Base-by-base conservation (phyloP, 148 eudicot genomes). In the Camellia japonica region DNA sequence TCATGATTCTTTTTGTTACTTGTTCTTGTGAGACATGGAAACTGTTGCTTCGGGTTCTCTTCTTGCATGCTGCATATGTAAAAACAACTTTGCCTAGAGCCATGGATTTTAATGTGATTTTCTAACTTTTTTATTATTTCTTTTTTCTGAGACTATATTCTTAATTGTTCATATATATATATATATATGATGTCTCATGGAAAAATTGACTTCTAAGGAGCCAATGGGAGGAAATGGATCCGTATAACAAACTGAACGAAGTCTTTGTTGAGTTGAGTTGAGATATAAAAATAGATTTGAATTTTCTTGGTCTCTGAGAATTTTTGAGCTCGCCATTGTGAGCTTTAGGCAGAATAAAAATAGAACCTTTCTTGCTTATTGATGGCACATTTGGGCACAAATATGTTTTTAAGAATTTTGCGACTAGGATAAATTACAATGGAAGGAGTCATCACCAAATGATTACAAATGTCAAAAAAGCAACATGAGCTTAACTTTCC, bases 1-100 rank as follows among this genome's bases (percentile, higher is more conserved):
- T 65, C 47, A 43, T 61, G 30, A 61, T 44, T 12, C 70, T 76
- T 76, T 60, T 42, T 15, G 13, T 7, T 65, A 18, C 19, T 16
- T 49, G 8, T 44, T 60, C 62, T 77, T 77, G 49, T 70, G 56
- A 59, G 64, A 56, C 9, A 42, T 1, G 51, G 23, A 80, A 74
- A 19, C 19, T 67, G 47, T 16, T 67, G 43, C 19, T 80, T 43
- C n/a, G n/a, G 1, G 20, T 67, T 78, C 6, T 42, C 38, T 60
- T 41, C 11, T 75, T 49, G 1, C 74, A 2, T 74, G 47, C 44
- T 59, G 30, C 23, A 47, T 13, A 55, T 73, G n/a, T 73, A 55
- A 30, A 30, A 56, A 55, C 46, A 56, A 56, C 51, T 71, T 71
- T 72, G 42, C 44, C 7, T 52, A 72, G 6, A 71, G 61, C 58